These are phyloP conservation scores for Pterulicium gracile DNA, from an alignment of 1,284 basidiomycete species.

Conservation along the genomic window DNA sequence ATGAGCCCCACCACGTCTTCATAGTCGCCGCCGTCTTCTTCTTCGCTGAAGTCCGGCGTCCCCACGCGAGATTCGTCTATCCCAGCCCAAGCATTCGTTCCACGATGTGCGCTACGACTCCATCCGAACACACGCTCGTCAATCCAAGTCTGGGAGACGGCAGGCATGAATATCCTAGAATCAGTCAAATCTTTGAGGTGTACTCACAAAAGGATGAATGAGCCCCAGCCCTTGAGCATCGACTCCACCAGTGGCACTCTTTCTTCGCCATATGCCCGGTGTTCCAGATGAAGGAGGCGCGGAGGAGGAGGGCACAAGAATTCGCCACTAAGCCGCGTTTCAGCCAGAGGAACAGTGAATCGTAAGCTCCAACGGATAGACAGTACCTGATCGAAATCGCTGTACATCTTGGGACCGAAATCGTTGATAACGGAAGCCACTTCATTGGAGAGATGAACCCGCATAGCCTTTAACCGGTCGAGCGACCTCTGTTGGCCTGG, in stretches of 20 bases:
- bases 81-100: constrained; percentile 72
- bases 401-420: constrained; percentile 81
- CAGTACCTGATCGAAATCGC: constrained; percentile 79
- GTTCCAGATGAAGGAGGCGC: constrained; percentile 67
- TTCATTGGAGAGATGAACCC: constrained; percentile 77
- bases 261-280: constrained; percentile 62
- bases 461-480: constrained; percentile 70
- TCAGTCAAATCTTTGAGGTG: constrained; percentile 10
- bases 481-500: constrained; percentile 88
- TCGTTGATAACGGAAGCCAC: constrained; percentile 85
- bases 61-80: constrained; percentile 52
- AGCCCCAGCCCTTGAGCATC: constrained; percentile 73
- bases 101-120: constrained; percentile 61
- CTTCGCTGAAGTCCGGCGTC: constrained; percentile 63
- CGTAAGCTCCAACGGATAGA: constrained; percentile 11
- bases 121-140: constrained; percentile 92
- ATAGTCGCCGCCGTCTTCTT: constrained; percentile 73
- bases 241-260: constrained; percentile 63
- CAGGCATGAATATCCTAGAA: not conserved
- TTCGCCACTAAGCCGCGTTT: constrained; percentile 53
- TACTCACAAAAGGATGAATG: constrained; percentile 57
- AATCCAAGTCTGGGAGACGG: constrained; percentile 58
- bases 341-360: too few species aligned
- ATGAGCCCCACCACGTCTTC: constrained; percentile 65
- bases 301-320: constrained; percentile 74